Conservation (phyloP, 2,329 filamentous ascomycete species). For the Hypoxylon sp. region DNA sequence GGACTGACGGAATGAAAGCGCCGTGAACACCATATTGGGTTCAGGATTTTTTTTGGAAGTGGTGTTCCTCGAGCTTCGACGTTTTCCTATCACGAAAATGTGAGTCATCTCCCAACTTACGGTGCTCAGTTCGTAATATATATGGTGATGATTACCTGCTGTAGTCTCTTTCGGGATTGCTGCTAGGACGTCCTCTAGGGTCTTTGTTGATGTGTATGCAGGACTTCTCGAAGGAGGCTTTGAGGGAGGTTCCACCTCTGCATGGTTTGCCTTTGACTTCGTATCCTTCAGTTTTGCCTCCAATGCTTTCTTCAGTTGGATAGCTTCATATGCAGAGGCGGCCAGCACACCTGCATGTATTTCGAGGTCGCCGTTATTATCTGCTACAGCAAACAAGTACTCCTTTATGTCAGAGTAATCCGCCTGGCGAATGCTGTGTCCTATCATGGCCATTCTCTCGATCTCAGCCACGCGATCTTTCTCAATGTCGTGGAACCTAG, state of each 20-base stretch:
- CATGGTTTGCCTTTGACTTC: not conserved
- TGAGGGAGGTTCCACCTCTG: not conserved
- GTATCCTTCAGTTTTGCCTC: not conserved
- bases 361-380: not conserved
- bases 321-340: slow-evolving; percentile 11
- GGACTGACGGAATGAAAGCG: too few relatives aligned
- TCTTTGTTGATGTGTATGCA: too few relatives aligned
- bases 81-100: too few relatives aligned
- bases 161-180: too few relatives aligned
- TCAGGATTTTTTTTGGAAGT: too few relatives aligned
- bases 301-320: slow-evolving; percentile 6
- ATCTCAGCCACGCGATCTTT: not conserved
- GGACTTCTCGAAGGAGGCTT: not conserved
- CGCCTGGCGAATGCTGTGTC: slow-evolving; percentile 6
- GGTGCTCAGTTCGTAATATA: too few relatives aligned
- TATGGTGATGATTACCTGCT: too few relatives aligned
- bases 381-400: not conserved
- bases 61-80: too few relatives aligned
- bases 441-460: not conserved
- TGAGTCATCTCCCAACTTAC: too few relatives aligned
- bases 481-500: not conserved
- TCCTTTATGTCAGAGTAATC: slow-evolving; percentile 1
- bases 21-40: too few relatives aligned
- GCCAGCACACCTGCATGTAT: slow-evolving; percentile 3
- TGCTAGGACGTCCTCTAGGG: too few relatives aligned